Evolutionary conservation across 176 grass and related monocot genomes (phyloP).

Genomic region (Triticum dicoccoides): DNA sequence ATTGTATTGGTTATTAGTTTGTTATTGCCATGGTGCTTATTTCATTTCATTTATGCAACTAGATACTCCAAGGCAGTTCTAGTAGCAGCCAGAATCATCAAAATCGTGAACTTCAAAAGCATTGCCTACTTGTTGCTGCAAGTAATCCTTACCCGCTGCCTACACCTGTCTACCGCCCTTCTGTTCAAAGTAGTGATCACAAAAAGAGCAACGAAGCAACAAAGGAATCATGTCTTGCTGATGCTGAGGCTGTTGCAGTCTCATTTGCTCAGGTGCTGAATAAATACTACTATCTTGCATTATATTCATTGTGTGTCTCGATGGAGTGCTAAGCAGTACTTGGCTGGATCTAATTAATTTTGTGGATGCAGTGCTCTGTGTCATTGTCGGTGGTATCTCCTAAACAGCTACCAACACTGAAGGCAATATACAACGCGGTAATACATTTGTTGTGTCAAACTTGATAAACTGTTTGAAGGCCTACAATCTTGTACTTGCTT

Average conservation of each 20-base stretch:
- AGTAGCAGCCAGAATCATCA: slow-evolving; percentile 48
- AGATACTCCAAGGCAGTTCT: slow-evolving; percentile 58
- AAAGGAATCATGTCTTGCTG: slow-evolving; percentile 57
- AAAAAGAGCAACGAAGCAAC: slow-evolving; percentile 59
- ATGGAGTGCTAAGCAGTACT: not conserved
- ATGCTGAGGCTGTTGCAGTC: slow-evolving; percentile 80
- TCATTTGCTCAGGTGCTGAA: slow-evolving; percentile 74
- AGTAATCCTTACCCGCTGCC: slow-evolving; percentile 89
- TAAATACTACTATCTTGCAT: slow-evolving; percentile 23
- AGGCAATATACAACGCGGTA: slow-evolving; percentile 93
- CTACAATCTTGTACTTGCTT: not conserved
- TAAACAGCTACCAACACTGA: slow-evolving; percentile 85
- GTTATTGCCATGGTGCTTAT: not conserved
- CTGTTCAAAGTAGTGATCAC: slow-evolving; percentile 48
- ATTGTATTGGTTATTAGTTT: not conserved
- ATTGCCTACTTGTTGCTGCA: slow-evolving; percentile 89
- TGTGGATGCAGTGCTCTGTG: slow-evolving; percentile 66
- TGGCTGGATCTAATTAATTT: slow-evolving; percentile 24
- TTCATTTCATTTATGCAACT: slow-evolving; percentile 24
- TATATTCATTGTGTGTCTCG: slow-evolving; percentile 23
- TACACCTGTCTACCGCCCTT: slow-evolving; percentile 65
- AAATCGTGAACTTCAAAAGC: slow-evolving; percentile 80
- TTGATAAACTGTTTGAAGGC: slow-evolving; percentile 20
- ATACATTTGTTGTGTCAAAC: slow-evolving; percentile 10
- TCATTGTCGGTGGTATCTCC: slow-evolving; percentile 91